Evolutionary conservation across 768 basidiomycete species (phyloP).

Genomic region (Suillus placidus): DNA sequence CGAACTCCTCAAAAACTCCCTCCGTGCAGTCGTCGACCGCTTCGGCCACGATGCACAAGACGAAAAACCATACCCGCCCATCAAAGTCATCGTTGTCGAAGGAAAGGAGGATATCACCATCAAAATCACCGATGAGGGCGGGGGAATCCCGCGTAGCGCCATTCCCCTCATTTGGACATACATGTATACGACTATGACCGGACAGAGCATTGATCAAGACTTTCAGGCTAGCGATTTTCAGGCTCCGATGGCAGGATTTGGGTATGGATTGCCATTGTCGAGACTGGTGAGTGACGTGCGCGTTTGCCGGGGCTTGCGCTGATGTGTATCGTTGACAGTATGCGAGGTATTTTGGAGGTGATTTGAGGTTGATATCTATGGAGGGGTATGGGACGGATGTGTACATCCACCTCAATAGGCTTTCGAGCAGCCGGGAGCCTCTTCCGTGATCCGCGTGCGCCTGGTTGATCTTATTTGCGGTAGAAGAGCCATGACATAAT

Average conservation of each 20-base stretch:
- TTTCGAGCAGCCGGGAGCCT: constrained; percentile 83
- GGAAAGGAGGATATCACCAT: constrained; percentile 99
- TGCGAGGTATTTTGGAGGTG: constrained; percentile 93
- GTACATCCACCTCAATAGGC: constrained; percentile 87
- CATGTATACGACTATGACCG: constrained; percentile 89
- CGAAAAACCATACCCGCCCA: constrained; percentile 63
- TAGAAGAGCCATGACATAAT: neutral
- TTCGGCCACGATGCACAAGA: constrained; percentile 64
- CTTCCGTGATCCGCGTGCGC: constrained; percentile 46
- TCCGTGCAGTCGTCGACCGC: constrained; percentile 94
- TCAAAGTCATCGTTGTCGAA: constrained; percentile 94
- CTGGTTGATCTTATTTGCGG: neutral
- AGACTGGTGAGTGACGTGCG: constrained; percentile 64
- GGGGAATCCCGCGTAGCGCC: constrained; percentile 84
- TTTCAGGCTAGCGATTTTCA: constrained; percentile 89
- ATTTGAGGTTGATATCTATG: constrained; percentile 94
- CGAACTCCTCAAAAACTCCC: constrained; percentile 96
- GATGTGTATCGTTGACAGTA: constrained; percentile 52
- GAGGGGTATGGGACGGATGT: constrained; percentile 97
- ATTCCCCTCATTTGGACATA: constrained; percentile 98
- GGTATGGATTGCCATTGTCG: constrained; percentile 91
- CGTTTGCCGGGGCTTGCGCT: neutral
- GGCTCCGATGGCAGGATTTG: constrained; percentile 97
- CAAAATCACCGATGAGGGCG: constrained; percentile 98
- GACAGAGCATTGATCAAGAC: constrained; percentile 71